phyloP scores from a whole-genome alignment of 1,284 basidiomycete species.

The Puccinia horiana region DNA sequence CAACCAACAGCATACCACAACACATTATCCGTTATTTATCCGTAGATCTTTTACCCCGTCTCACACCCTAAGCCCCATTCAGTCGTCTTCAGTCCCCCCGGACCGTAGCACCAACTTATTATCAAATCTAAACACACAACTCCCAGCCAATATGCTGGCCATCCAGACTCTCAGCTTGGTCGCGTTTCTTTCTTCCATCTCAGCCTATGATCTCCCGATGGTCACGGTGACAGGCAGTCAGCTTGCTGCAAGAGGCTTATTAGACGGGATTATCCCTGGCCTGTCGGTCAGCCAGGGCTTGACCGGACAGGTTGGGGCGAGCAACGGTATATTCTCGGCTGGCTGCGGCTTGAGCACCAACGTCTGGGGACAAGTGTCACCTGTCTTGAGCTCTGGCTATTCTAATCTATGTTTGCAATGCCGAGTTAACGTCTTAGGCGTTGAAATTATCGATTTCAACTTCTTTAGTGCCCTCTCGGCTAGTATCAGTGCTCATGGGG shows the following conservation, averaged over 20 bases:
- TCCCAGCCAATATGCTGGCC: neutral
- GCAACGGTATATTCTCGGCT: neutral
- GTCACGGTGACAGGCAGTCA: no score
- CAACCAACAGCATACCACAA: no score
- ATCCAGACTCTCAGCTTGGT: neutral
- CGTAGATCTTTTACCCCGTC: no score
- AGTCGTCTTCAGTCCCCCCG: no score
- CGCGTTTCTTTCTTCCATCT: neutral
- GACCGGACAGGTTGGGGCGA: neutral
- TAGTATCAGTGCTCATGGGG: conserved; percentile 27
- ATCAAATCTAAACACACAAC: neutral
- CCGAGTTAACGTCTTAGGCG: conserved; percentile 29
- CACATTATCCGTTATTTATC: no score
- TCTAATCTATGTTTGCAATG: conserved; percentile 37
- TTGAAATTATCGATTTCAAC: neutral
- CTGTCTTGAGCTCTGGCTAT: conserved; percentile 17
- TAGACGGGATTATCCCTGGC: no score
- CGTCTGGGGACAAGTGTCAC: conserved; percentile 17
- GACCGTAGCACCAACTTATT: neutral
- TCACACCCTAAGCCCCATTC: no score
- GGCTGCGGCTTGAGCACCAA: conserved; percentile 22
- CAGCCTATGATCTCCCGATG: conserved; percentile 6
- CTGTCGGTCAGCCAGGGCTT: neutral
- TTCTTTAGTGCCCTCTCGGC: conserved; percentile 16
- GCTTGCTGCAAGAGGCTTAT: no score